Evolutionary conservation across 805 yeast genomes (phyloP).

Genomic region (Saturnispora galanensis): DNA sequence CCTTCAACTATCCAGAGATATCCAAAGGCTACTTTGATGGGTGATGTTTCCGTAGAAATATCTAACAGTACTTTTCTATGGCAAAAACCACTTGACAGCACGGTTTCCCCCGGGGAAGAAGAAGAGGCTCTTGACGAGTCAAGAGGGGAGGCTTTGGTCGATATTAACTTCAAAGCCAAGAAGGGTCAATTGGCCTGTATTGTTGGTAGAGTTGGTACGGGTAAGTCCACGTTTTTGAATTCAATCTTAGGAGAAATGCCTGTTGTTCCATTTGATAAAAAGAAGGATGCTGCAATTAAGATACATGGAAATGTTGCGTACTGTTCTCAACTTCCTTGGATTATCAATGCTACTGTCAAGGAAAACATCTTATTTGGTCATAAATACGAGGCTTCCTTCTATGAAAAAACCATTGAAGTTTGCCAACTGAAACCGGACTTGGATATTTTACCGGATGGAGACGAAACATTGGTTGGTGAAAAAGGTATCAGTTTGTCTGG

Average conservation of each 20-base stretch:
- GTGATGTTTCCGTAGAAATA: constrained; percentile 32
- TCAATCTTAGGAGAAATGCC: constrained; percentile 46
- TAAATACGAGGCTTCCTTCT: constrained; percentile 69
- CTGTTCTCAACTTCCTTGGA: constrained; percentile 81
- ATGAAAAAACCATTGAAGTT: constrained; percentile 69
- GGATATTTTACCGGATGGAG: constrained; percentile 76
- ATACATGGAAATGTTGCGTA: constrained; percentile 41
- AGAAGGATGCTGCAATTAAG: constrained; percentile 13
- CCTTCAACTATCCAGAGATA: constrained; percentile 22
- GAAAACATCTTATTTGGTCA: constrained; percentile 89
- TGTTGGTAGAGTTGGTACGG: constrained; percentile 60
- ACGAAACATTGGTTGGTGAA: constrained; percentile 88
- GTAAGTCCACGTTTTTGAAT: constrained; percentile 50
- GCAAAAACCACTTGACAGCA: constrained; percentile 21
- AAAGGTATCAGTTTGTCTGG: constrained; percentile 94
- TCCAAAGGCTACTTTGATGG: constrained; percentile 18
- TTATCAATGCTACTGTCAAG: constrained; percentile 84
- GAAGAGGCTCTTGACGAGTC: constrained; percentile 21
- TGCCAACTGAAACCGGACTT: constrained; percentile 81
- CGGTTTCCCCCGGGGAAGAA: constrained; percentile 12
- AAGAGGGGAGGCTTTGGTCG: constrained; percentile 32
- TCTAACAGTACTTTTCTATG: constrained; percentile 47
- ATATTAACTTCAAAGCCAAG: constrained; percentile 39
- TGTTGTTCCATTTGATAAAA: constrained; percentile 24
- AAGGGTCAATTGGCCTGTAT: constrained; percentile 49